Percentiles rank a stretch among this genome's conserved stretches.
Evolutionary conservation across 2,329 filamentous ascomycete genomes (phyloP).

Genomic region (Talaromyces sp.): DNA sequence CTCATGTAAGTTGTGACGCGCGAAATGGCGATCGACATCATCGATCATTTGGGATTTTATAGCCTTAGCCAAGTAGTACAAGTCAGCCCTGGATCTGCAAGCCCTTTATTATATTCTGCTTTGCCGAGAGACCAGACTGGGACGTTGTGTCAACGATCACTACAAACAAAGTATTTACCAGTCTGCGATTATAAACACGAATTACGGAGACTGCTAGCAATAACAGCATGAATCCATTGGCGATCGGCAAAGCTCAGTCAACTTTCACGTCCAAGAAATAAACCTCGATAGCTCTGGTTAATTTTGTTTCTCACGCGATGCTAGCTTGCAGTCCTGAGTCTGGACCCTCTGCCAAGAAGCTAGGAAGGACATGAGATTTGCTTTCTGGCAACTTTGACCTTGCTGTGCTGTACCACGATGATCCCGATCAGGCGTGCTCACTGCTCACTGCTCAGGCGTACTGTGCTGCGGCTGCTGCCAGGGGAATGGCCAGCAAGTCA

Average conservation of each 20-base stretch:
- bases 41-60: neutral
- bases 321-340: neutral
- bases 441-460: neutral
- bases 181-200: neutral
- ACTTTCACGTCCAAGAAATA: neutral
- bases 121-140: neutral
- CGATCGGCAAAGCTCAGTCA: neutral
- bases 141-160: neutral
- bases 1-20: neutral
- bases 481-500: neutral
- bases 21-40: slow-evolving; percentile 1
- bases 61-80: neutral
- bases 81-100: neutral
- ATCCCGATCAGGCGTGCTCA: neutral
- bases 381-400: neutral
- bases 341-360: neutral
- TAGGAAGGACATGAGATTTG: neutral
- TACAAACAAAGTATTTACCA: neutral
- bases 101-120: neutral
- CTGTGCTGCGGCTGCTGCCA: too few relatives aligned
- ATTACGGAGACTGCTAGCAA: too few relatives aligned
- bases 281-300: neutral
- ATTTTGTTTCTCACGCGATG: neutral
- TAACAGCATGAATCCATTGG: neutral
- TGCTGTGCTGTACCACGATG: neutral